Percentiles rank a stretch among this genome's conserved stretches.
Evolutionary conservation across 768 basidiomycete genomes (phyloP).

Genomic region (Boletus rubescentipes): DNA sequence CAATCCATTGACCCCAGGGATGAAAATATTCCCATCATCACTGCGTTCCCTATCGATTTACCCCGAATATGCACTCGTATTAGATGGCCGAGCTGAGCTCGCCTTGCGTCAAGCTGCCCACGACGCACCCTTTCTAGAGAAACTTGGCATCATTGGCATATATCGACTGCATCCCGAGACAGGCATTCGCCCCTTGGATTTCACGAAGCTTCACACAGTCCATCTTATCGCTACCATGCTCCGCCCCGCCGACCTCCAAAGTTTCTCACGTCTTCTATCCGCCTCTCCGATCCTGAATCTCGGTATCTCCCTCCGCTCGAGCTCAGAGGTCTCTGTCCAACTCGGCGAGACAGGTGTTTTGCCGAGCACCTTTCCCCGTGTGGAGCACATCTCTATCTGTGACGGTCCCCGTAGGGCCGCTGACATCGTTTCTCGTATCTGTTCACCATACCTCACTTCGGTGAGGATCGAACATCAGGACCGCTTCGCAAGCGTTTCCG

Average conservation of each 20-base stretch:
- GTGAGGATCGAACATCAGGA: constrained; percentile 5
- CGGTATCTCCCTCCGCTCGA: constrained; percentile 4
- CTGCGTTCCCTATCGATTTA: constrained; percentile 10
- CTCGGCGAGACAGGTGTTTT: not conserved
- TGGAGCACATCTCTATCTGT: constrained; percentile 5
- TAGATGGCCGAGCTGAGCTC: constrained; percentile 14
- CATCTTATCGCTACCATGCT: constrained; percentile 6
- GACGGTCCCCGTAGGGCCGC: constrained; percentile 6
- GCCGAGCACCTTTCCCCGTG: not conserved
- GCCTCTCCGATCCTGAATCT: constrained; percentile 4
- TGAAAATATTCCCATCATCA: constrained; percentile 17
- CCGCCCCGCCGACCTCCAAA: constrained; percentile 5
- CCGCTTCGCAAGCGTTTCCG: not conserved
- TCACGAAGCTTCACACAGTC: constrained; percentile 9
- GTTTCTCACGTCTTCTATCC: constrained; percentile 8
- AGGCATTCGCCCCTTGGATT: not conserved
- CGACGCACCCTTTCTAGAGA: constrained; percentile 12
- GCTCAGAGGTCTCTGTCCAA: constrained; percentile 1
- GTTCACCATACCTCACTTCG: constrained; percentile 10
- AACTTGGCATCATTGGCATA: constrained; percentile 5
- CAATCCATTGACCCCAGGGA: constrained; percentile 5
- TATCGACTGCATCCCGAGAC: not conserved
- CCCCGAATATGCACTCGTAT: constrained; percentile 9
- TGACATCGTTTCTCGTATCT: constrained; percentile 6
- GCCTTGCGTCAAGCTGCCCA: constrained; percentile 16